Evolutionary conservation across 2,329 filamentous ascomycete genomes (phyloP).

Genomic region (Trichoderma lentiforme): DNA sequence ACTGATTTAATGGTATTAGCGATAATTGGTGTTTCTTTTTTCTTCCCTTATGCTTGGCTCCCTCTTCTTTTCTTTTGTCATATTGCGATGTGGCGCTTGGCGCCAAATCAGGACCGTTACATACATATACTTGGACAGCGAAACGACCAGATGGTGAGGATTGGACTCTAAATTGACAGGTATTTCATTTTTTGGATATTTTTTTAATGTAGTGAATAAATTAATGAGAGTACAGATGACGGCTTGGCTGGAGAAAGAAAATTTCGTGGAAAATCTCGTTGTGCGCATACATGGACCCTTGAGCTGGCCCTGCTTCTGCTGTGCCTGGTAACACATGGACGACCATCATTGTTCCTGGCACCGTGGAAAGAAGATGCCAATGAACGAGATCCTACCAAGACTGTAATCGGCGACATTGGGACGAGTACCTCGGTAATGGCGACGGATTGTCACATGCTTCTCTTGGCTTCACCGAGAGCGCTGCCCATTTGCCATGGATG

Average conservation of each 20-base stretch:
- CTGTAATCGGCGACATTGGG: no score
- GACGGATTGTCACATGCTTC: no score
- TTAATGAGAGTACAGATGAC: neutral
- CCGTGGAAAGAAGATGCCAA: slow-evolving; percentile 40
- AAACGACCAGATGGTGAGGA: neutral
- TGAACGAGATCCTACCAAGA: no score
- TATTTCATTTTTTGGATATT: neutral
- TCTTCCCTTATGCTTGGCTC: no score
- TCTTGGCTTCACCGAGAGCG: no score
- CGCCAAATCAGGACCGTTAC: neutral
- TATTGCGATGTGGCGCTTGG: neutral
- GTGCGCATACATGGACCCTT: neutral
- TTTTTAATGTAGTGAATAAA: neutral
- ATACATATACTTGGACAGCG: neutral
- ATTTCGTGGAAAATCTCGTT: neutral
- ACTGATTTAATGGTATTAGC: neutral
- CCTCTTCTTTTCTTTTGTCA: neutral
- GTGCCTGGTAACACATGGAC: neutral
- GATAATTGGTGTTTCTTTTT: neutral
- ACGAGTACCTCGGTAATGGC: no score
- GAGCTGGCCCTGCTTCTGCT: neutral
- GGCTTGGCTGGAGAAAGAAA: neutral
- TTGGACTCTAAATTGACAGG: neutral
- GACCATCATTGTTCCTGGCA: slow-evolving; percentile 22
- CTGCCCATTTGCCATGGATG: no score